phyloP scores from a whole-genome alignment of 2,329 filamentous ascomycete species.

The Knufia fluminis region DNA sequence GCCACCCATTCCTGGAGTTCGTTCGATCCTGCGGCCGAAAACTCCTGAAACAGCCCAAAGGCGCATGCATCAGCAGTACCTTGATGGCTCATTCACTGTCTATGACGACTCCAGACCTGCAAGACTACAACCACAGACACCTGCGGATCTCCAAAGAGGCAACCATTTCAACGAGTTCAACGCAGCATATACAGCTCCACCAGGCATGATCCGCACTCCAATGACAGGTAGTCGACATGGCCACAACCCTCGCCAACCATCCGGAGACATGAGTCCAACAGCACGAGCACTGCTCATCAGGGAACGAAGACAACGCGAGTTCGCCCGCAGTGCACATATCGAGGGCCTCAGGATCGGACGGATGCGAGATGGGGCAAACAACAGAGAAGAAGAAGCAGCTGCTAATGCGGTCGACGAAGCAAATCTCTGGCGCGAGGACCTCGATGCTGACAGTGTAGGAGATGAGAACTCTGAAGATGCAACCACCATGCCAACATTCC shows the following conservation, averaged over 20 bases:
- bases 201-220: constrained; percentile 14
- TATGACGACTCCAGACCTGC: constrained; percentile 21
- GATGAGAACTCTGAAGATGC: constrained; percentile 18
- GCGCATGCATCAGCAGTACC: constrained; percentile 9
- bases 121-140: constrained; percentile 20
- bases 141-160: constrained; percentile 17
- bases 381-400: constrained; percentile 8
- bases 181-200: constrained; percentile 21
- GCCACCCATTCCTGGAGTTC: constrained; percentile 10
- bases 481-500: neutral
- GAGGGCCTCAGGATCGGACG: constrained; percentile 16
- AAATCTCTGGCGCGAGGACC: constrained; percentile 18
- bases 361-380: constrained; percentile 7
- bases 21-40: constrained; percentile 8
- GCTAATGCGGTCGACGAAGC: neutral
- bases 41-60: constrained; percentile 11
- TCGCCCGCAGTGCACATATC: constrained; percentile 14
- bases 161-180: constrained; percentile 15
- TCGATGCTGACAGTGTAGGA: constrained; percentile 20
- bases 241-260: neutral
- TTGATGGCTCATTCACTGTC: constrained; percentile 20
- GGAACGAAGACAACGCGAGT: constrained; percentile 18
- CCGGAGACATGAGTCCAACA: constrained; percentile 16
- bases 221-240: constrained; percentile 2
- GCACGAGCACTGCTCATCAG: constrained; percentile 16